Base-by-base conservation (phyloP, 2,329 filamentous ascomycete genomes). In the Eutypella sp. region DNA sequence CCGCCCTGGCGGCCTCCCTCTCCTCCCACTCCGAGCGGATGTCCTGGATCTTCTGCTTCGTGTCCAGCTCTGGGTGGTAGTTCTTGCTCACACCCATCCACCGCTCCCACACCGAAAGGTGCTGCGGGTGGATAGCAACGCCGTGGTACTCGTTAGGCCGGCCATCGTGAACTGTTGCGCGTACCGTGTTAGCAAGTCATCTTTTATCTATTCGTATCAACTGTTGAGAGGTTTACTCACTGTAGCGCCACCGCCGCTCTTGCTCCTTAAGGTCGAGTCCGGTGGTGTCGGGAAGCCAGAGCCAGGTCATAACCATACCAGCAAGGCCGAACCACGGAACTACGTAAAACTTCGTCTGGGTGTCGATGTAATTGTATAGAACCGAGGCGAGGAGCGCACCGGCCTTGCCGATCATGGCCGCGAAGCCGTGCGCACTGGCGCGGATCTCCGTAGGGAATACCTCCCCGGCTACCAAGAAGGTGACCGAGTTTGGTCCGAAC, bases 191-290 rank as follows among this genome's bases (percentile, higher is more conserved):
- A 33, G 29, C 11, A 33, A 15, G 5, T 33, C 11, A 15, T 4
- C 13, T 15, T 33, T 15, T 33, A 11, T 11, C 11, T 15, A 15
- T 5, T 11, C 16, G 29, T n/a, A 33, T 7, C 6, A n/a, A 6
- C 5, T 33, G 5, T 33, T 33, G 13, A n/a, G 11, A 33, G 16
- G 29, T n/a, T n/a, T 33, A 33, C 29, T 33, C 11, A 33, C 29
- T 89, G 70, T 85, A 96, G 46, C 76, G 71, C 91, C 92, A 97
- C 60, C 92, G 84, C 53, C 92, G 87, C 71, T 97, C 92, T 71
- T 96, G 91, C 69, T 97, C 92, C 76, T 96, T 95, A 52, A 97
- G 82, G 64, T 97, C 92, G 33, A 97, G 85, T 46, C 92, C 92
- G 9, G 91, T 96, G 58, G 92, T 97, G 65, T 97, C 92, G n/a